Conservation (phyloP, 441 rosid genomes). For the Euphorbia corollata region DNA sequence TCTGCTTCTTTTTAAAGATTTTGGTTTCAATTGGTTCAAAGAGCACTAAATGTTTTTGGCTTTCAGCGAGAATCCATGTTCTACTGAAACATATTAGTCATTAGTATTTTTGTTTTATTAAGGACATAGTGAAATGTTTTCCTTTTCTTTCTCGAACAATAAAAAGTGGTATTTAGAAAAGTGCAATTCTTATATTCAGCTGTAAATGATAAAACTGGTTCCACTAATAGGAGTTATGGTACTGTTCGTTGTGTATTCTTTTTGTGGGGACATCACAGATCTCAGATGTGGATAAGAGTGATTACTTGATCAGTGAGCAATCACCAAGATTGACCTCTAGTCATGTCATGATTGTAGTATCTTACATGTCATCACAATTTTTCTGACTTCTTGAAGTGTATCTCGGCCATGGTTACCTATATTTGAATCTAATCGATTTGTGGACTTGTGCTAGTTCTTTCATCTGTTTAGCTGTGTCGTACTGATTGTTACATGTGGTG, state of each 20-base stretch:
- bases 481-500: slow-evolving; percentile 3
- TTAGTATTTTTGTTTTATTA: not conserved
- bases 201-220: slow-evolving; percentile 6
- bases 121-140: not conserved
- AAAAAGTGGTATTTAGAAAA: not conserved
- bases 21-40: not conserved
- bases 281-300: not conserved
- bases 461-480: not conserved
- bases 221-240: not conserved
- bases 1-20: not conserved
- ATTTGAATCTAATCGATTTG: slow-evolving; percentile 2
- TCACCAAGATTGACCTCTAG: not conserved
- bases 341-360: not conserved
- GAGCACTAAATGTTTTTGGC: not conserved
- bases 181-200: not conserved
- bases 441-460: slow-evolving; percentile 6
- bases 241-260: not conserved
- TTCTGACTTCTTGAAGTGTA: not conserved
- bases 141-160: not conserved
- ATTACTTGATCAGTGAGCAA: not conserved
- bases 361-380: slow-evolving; percentile 2
- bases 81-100: not conserved
- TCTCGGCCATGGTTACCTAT: not conserved
- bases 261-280: not conserved
- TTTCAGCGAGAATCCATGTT: not conserved